Conservation (phyloP, 2,329 filamentous ascomycete species). For the Scortechinia acanthostroma region DNA sequence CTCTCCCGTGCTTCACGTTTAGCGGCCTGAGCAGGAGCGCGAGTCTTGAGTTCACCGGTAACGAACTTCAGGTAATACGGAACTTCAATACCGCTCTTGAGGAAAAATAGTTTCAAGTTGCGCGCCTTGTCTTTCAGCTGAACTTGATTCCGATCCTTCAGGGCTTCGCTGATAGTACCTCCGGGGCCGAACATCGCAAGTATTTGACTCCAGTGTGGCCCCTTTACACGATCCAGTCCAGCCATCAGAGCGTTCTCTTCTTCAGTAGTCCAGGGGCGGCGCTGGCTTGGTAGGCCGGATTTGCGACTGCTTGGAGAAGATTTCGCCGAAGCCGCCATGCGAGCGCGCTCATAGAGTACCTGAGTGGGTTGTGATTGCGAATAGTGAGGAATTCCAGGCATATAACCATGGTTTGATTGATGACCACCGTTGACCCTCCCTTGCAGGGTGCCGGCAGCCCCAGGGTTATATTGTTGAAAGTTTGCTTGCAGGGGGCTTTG, state of each 20-base stretch:
- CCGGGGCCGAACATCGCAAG: constrained; percentile 53
- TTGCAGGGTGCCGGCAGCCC: background rate
- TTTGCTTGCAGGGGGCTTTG: background rate
- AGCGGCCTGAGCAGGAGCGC: constrained; percentile 32
- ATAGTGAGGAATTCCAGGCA: background rate
- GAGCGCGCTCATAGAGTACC: constrained; percentile 42
- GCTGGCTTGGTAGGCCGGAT: constrained; percentile 37
- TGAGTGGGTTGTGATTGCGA: constrained; percentile 25
- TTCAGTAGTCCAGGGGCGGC: constrained; percentile 52
- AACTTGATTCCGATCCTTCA: constrained; percentile 55
- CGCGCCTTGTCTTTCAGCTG: constrained; percentile 56
- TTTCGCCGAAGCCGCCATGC: constrained; percentile 40
- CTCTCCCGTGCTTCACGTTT: constrained; percentile 26
- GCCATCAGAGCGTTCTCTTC: constrained; percentile 56
- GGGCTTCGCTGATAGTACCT: constrained; percentile 48
- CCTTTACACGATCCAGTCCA: constrained; percentile 52
- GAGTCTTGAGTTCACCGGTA: constrained; percentile 51
- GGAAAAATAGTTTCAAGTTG: constrained; percentile 52
- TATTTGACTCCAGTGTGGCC: constrained; percentile 59
- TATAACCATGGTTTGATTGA: background rate
- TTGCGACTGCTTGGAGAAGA: constrained; percentile 37
- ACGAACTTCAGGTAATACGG: constrained; percentile 52
- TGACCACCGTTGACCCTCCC: background rate
- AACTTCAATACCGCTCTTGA: constrained; percentile 54
- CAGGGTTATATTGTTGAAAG: background rate